These are phyloP conservation scores for Diplodia sapinea DNA, from an alignment of 2,329 filamentous ascomycete species.

Conservation along the genomic window DNA sequence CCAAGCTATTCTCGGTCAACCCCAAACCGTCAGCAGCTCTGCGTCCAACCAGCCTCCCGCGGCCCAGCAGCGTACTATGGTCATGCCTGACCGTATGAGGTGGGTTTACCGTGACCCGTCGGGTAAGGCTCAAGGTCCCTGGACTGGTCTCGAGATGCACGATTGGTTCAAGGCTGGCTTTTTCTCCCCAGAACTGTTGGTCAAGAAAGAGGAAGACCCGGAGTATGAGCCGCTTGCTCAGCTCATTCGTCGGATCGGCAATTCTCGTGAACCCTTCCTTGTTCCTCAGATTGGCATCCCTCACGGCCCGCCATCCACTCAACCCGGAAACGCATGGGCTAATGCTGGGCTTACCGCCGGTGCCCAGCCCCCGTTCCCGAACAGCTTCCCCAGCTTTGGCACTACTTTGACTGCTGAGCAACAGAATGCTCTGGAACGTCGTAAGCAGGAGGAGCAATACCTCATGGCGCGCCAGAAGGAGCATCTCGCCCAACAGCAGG, in stretches of 20 bases:
- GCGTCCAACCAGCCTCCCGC: constrained; percentile 71
- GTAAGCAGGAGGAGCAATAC: constrained; percentile 98
- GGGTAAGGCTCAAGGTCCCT: constrained; percentile 89
- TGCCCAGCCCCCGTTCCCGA: constrained; percentile 81
- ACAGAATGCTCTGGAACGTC: constrained; percentile 93
- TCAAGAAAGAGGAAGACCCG: constrained; percentile 90
- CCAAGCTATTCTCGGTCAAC: constrained; percentile 40
- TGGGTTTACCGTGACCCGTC: constrained; percentile 98
- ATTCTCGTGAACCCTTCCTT: constrained; percentile 95
- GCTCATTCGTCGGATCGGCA: constrained; percentile 92
- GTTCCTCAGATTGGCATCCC: constrained; percentile 96
- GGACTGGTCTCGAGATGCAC: constrained; percentile 97
- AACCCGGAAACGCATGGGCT: constrained; percentile 53
- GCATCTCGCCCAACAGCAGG: constrained; percentile 84
- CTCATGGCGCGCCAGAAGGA: constrained; percentile 96
- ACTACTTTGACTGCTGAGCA: constrained; percentile 96
- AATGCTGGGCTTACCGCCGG: constrained; percentile 46
- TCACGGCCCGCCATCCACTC: constrained; percentile 73
- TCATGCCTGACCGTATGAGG: constrained; percentile 98
- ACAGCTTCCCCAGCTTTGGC: constrained; percentile 93
- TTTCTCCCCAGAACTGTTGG: constrained; percentile 91
- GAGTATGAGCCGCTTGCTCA: constrained; percentile 96
- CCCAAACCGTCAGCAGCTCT: constrained; percentile 52
- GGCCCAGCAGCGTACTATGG: constrained; percentile 83
- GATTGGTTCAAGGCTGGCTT: constrained; percentile 99